phyloP scores from a whole-genome alignment of 345 rosid genomes.

The Gossypium bickii region DNA sequence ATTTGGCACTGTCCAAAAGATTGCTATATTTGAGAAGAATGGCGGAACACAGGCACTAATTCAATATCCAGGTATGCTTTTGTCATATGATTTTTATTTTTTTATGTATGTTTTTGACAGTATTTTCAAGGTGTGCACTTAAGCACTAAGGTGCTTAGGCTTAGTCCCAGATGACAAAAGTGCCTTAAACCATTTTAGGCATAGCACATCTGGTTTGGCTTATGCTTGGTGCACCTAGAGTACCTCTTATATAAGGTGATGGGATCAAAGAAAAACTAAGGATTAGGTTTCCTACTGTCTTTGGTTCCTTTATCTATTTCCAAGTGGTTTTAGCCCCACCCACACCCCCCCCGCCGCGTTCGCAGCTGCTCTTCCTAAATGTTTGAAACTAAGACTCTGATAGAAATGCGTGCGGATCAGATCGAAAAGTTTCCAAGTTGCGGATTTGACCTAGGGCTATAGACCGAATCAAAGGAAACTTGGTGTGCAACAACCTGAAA shows the following conservation, averaged over 20 bases:
- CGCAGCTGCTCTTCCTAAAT: too few species aligned
- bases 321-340: too few species aligned
- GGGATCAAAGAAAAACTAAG: background rate
- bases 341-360: too few species aligned
- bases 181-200: background rate
- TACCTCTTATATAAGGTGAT: background rate
- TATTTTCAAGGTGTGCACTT: background rate
- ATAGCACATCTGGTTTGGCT: background rate
- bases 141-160: background rate
- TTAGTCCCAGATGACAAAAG: background rate
- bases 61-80: conserved; percentile 75
- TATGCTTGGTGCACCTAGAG: background rate
- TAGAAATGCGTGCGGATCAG: too few species aligned
- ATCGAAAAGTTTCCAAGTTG: too few species aligned
- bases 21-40: conserved; percentile 96
- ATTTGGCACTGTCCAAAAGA: conserved; percentile 89
- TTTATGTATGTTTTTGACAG: background rate
- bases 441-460: too few species aligned
- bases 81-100: conserved; percentile 11
- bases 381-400: too few species aligned
- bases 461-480: too few species aligned
- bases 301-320: too few species aligned
- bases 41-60: conserved; percentile 93
- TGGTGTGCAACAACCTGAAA: too few species aligned
- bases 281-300: too few species aligned